A percentile compares a stretch with the other conserved stretches of the same genome.
These are phyloP conservation scores for Amorphotheca resinae DNA, from an alignment of 495 filamentous ascomycete species.

Conservation along the genomic window DNA sequence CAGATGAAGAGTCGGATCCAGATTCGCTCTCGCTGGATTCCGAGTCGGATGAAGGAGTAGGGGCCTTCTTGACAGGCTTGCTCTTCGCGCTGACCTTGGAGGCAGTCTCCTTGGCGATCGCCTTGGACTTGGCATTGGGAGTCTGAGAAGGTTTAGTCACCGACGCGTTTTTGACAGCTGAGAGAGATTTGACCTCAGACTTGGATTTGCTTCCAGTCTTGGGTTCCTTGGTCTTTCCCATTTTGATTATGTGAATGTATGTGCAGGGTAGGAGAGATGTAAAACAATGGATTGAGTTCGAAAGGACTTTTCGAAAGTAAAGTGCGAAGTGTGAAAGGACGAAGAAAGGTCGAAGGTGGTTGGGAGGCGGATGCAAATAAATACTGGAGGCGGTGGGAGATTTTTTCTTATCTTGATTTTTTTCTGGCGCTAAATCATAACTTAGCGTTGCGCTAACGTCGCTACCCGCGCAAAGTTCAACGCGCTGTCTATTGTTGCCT, in stretches of 20 bases:
- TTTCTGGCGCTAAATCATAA: conserved; percentile 6
- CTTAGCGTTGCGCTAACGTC: conserved; percentile 1
- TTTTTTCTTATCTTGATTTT: conserved; percentile 13
- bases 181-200: conserved; percentile 25
- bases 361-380: not conserved
- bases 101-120: conserved; percentile 33
- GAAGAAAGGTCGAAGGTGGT: conserved; percentile 3
- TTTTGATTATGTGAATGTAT: conserved; percentile 23
- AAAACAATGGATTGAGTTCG: conserved; percentile 13
- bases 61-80: conserved; percentile 31
- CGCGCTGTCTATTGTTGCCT: conserved; percentile 3
- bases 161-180: conserved; percentile 26
- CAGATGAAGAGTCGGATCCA: conserved; percentile 22
- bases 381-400: conserved; percentile 7
- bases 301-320: conserved; percentile 10
- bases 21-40: conserved; percentile 19
- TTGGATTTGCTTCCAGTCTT: conserved; percentile 33
- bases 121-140: conserved; percentile 41
- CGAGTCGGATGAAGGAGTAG: conserved; percentile 26
- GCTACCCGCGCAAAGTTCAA: not conserved
- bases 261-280: conserved; percentile 8
- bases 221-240: conserved; percentile 45
- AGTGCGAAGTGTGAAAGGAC: conserved; percentile 8
- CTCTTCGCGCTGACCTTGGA: conserved; percentile 31
- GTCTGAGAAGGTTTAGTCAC: conserved; percentile 38